Conservation (phyloP, 805 yeast species). For the Ogataea henricii region DNA sequence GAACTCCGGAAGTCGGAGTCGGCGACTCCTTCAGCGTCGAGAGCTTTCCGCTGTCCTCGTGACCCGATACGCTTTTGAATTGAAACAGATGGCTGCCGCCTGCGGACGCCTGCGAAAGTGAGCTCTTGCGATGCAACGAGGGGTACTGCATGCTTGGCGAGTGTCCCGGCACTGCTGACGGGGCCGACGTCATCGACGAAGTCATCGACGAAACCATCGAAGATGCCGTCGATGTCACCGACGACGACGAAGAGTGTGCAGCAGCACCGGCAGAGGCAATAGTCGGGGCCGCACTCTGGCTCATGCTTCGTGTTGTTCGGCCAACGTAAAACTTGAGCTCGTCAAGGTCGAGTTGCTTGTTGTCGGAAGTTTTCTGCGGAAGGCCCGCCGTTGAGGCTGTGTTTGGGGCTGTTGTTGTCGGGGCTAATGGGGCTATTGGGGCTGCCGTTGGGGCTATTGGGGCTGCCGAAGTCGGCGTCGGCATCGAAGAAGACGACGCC, state of each 20-base stretch:
- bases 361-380: slow-evolving; percentile 11
- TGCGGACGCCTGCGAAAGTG: slow-evolving; percentile 16
- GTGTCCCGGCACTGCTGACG: not conserved
- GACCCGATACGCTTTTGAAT: slow-evolving; percentile 4
- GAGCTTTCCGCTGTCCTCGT: slow-evolving; percentile 13
- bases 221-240: slow-evolving; percentile 7
- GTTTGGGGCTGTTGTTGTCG: not conserved
- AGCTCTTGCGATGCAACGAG: slow-evolving; percentile 21
- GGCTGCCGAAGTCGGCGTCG: not conserved
- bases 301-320: slow-evolving; percentile 18
- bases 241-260: slow-evolving; percentile 11
- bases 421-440: not conserved
- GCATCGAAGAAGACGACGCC: slow-evolving; percentile 1
- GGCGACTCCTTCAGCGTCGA: slow-evolving; percentile 19
- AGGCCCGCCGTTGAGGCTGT: slow-evolving; percentile 2
- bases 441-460: slow-evolving; percentile 1
- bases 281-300: slow-evolving; percentile 15
- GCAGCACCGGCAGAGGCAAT: slow-evolving; percentile 6
- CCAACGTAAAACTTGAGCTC: slow-evolving; percentile 25
- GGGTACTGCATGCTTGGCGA: slow-evolving; percentile 3
- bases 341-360: slow-evolving; percentile 23
- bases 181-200: not conserved
- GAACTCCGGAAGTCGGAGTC: slow-evolving; percentile 5
- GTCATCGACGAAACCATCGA: no score
- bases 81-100: slow-evolving; percentile 7